A percentile compares a stretch with the other conserved stretches of the same genome.
Evolutionary conservation across 1,139 yeast species (phyloP).

Genomic region (Debaryomyces sp.): DNA sequence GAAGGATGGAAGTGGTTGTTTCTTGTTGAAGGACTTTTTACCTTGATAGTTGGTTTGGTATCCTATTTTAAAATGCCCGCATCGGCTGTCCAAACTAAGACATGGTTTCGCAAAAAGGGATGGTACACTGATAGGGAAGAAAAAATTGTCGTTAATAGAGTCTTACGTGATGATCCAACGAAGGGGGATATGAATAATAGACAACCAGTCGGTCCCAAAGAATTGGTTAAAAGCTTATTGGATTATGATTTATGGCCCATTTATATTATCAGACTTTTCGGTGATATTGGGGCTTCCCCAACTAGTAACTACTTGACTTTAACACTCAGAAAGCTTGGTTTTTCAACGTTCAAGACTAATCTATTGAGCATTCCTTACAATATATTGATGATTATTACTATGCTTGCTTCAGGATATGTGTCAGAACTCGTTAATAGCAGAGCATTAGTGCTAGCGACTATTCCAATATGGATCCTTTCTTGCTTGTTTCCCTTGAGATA

Average conservation of each 20-base stretch:
- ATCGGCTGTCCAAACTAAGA: constrained; percentile 32
- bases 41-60: constrained; percentile 31
- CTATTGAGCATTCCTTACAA: constrained; percentile 55
- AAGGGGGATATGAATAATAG: constrained; percentile 36
- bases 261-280: constrained; percentile 44
- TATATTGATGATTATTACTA: constrained; percentile 36
- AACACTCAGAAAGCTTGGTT: constrained; percentile 49
- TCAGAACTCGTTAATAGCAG: constrained; percentile 43
- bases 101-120: constrained; percentile 32
- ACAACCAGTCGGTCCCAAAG: constrained; percentile 26
- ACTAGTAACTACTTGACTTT: constrained; percentile 49
- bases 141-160: constrained; percentile 31
- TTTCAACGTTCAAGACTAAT: constrained; percentile 56
- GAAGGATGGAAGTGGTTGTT: constrained; percentile 42
- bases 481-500: constrained; percentile 46
- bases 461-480: constrained; percentile 45
- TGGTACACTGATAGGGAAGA: constrained; percentile 41
- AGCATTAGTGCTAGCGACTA: constrained; percentile 25
- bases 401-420: constrained; percentile 40
- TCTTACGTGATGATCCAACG: constrained; percentile 35
- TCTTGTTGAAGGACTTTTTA: constrained; percentile 36
- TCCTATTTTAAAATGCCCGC: constrained; percentile 37
- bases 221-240: constrained; percentile 21
- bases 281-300: constrained; percentile 45
- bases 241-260: constrained; percentile 50